Evolutionary conservation across 345 rosid species (phyloP), one percentile per base, ranked within the genome.

Genomic region (Pugionium dolabratum): DNA sequence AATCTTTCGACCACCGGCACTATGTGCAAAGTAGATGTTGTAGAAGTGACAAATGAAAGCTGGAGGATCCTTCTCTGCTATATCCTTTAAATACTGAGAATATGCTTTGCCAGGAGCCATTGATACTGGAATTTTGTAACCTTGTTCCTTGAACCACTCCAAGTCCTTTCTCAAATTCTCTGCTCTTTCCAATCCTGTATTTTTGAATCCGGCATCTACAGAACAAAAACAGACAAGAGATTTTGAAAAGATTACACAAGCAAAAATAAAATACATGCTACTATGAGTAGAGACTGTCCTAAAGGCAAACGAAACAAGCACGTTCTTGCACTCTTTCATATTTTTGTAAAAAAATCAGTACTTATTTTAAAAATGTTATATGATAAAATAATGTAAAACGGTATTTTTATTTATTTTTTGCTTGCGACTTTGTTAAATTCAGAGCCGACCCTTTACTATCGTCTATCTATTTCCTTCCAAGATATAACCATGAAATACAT

Each of bases 1-100:
- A 67, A 94, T 94, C 96, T 90, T 90, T 53, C 92, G 86, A 41
- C 99, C 99, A 66, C 99, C 99, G 32, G 99, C 99, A 45, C 85
- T 74, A 71, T 93, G 97, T 5, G 98, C 97, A 83, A 92, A 92
- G 74, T 92, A 84, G 49, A 82, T 75, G 52, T 89, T 89, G 81
- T 84, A 89, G 86, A 92, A 89, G 79, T 89, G 98, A 70, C 96
- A 89, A 28, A 92, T 81, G 67, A 92, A 84, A 46, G 95, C 95
- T 67, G 69, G 98, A 62, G 91, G 93, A 80, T 92, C 96, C 36
- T 83, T 89, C 67, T 85, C 88, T 0, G 97, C 82, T 64, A 88
- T 59, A 40, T 88, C 84, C 74, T 82, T 79, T 61, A 94, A 81
- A 78, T 73, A 42, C 57, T 67, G 47, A 2, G 92, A 78, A 66